phyloP scores from a whole-genome alignment of 148 eudicot species.

The Polygonum maritimum region DNA sequence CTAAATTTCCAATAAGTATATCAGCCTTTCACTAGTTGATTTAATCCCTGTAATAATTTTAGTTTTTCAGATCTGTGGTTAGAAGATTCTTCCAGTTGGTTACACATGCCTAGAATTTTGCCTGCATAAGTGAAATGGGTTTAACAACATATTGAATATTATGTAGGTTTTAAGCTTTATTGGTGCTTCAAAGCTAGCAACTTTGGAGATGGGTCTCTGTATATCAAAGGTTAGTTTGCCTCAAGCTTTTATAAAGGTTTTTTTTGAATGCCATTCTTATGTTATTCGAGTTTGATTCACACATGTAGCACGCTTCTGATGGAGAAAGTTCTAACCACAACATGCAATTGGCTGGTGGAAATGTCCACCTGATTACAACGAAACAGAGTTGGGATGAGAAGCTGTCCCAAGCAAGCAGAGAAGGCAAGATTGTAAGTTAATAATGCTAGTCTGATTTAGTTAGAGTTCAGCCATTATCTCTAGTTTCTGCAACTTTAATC shows the following conservation, averaged over 20 bases:
- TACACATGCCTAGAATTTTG: neutral
- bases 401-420: conserved; percentile 42
- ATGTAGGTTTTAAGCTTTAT: neutral
- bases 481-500: neutral
- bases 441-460: neutral
- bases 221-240: conserved; percentile 5
- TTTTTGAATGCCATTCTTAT: neutral
- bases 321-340: conserved; percentile 33
- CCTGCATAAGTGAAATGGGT: neutral
- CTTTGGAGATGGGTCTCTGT: conserved; percentile 8
- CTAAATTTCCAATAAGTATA: neutral
- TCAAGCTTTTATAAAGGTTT: neutral
- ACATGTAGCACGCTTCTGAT: conserved; percentile 26
- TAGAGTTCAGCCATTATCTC: neutral
- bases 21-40: neutral
- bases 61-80: neutral
- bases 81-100: neutral
- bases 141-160: neutral
- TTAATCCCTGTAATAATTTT: neutral
- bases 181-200: neutral
- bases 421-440: conserved; percentile 55
- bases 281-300: neutral
- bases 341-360: conserved; percentile 51
- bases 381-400: conserved; percentile 56
- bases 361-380: conserved; percentile 50